Evolutionary conservation across 2,329 filamentous ascomycete species (phyloP).

Genomic region (Xylariaceae sp.): DNA sequence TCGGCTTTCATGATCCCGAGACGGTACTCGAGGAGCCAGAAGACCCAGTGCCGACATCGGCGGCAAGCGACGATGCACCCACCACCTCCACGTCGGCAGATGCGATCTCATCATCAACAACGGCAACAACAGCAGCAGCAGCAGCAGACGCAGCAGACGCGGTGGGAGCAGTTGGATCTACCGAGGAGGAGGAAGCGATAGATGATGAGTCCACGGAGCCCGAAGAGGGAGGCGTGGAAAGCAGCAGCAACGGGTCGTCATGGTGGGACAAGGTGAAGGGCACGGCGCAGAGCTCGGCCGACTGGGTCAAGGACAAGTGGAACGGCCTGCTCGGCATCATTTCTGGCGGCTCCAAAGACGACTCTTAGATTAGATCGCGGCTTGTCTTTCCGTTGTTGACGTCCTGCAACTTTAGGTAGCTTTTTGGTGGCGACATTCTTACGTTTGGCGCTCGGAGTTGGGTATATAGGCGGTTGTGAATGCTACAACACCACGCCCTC

Average conservation of each 20-base stretch:
- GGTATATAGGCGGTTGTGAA: no score
- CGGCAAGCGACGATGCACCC: constrained; percentile 6
- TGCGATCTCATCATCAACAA: constrained; percentile 11
- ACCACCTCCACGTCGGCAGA: constrained; percentile 14
- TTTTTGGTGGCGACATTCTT: no score
- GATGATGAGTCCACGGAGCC: constrained; percentile 20
- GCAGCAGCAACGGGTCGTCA: constrained; percentile 33
- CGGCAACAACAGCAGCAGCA: constrained; percentile 4
- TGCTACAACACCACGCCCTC: no score
- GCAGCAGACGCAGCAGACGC: constrained; percentile 3
- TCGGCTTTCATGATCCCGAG: constrained; percentile 51
- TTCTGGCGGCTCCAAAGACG: not conserved
- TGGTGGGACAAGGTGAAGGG: constrained; percentile 16
- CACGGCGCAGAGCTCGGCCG: constrained; percentile 8
- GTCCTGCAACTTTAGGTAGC: no score
- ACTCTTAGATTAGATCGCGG: no score
- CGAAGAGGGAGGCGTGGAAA: constrained; percentile 41
- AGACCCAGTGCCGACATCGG: constrained; percentile 15
- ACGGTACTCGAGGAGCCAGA: constrained; percentile 16
- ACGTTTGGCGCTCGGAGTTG: no score
- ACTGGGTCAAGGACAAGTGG: constrained; percentile 20
- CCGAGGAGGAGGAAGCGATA: constrained; percentile 38
- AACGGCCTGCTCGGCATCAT: constrained; percentile 10
- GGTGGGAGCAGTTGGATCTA: constrained; percentile 2
- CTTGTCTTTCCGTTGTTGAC: no score